Evolutionary conservation across 371 early-diverging fungal species (phyloP).

Genomic region (Mucor mucedo): DNA sequence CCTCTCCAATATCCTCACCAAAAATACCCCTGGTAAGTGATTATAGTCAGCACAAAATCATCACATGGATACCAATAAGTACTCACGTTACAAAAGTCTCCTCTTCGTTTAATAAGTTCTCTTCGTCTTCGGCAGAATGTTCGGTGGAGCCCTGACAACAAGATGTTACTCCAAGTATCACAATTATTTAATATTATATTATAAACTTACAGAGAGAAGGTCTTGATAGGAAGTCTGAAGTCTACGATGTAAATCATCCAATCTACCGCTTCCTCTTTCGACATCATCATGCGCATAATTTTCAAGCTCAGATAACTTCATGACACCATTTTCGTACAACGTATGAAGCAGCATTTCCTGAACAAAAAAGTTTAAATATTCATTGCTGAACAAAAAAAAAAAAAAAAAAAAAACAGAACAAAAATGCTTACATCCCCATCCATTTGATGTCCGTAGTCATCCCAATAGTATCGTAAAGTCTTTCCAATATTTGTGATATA

Average conservation of each 20-base stretch:
- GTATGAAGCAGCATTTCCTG: slow-evolving; percentile 86
- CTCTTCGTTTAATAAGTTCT: slow-evolving; percentile 58
- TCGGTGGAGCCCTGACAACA: slow-evolving; percentile 39
- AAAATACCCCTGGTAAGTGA: slow-evolving; percentile 67
- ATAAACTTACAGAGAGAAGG: slow-evolving; percentile 42
- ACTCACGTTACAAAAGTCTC: slow-evolving; percentile 61
- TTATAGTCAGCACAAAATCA: not conserved
- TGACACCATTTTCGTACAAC: slow-evolving; percentile 82
- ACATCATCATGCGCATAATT: slow-evolving; percentile 80
- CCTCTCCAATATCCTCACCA: slow-evolving; percentile 84
- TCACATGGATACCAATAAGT: not conserved
- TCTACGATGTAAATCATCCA: slow-evolving; percentile 76
- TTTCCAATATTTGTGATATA: slow-evolving; percentile 84
- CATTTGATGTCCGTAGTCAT: slow-evolving; percentile 76
- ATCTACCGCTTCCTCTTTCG: slow-evolving; percentile 67
- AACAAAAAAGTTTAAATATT: not conserved
- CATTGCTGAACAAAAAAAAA: not conserved
- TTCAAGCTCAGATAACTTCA: slow-evolving; percentile 69
- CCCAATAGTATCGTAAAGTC: slow-evolving; percentile 79
- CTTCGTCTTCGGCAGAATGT: slow-evolving; percentile 43
- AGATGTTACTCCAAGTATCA: too few species aligned
- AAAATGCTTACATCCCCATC: slow-evolving; percentile 68
- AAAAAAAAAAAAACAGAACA: slow-evolving; percentile 3
- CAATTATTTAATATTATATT: too few species aligned
- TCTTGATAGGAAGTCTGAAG: slow-evolving; percentile 73